Evolutionary conservation across 2,329 filamentous ascomycete genomes (phyloP), one percentile per base, ranked within the genome.

Genomic region (Ophiostoma montium): DNA sequence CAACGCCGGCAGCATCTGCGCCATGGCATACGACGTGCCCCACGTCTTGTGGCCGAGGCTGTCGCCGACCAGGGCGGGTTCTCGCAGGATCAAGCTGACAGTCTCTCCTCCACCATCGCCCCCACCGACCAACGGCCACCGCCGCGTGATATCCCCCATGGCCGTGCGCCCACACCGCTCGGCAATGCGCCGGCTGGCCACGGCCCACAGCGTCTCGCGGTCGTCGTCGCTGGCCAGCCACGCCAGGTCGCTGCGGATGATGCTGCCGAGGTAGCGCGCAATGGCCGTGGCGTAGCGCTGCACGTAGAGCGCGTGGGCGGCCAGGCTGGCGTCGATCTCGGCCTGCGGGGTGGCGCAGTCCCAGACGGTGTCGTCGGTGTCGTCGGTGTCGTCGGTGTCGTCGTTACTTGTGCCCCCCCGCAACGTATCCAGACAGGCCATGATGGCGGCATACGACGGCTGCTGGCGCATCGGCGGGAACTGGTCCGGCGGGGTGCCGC

Each of bases 1-100:
- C 36, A 55, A 38, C 2, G 23, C 33, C 6, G 52, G 68, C 23
- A 96, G 74, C 21, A 84, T 78, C 56, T 78, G 82, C 0, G 90
- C 84, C 5, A 96, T 78, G 2, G 94, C 74, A 60, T 88, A 94
- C 0, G 88, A 90, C 0, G 88, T 90, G 1, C 85, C 86, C 92
- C 92, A 96, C 0, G 92, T 98, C 65, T 98, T 96, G 62, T 94
- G 74, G 1, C 92, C 92, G 16, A 96, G 71, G 52, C 86, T 84
- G 63, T 95, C 90, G 7, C 84, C 84, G 0, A 86, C 94, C 50
- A 96, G 70, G 1, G 88, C 81, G 2, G 92, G 92, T 62, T 98
- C 92, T 50, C 86, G 76, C 35, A 98, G 78, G 33, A 75, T 72
- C 46, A 98, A 69, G 42, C 81, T 73, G 56, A 88, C 72, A 1